These are phyloP conservation scores for Hymenoscyphus occultus DNA, from an alignment of 2,329 filamentous ascomycete species.

Conservation along the genomic window DNA sequence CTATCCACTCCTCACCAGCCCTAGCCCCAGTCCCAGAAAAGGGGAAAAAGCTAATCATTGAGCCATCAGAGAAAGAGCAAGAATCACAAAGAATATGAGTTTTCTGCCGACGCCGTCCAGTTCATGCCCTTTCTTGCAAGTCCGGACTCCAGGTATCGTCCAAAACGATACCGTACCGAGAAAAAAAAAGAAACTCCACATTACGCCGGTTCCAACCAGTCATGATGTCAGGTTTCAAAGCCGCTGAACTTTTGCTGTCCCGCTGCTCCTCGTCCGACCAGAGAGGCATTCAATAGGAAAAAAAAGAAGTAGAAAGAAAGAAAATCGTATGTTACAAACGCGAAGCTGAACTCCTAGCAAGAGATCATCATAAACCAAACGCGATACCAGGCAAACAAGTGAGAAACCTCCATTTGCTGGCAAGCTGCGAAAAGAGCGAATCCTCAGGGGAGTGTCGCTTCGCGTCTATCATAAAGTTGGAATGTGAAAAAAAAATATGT, in stretches of 20 bases:
- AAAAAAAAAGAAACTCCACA: conserved; percentile 31
- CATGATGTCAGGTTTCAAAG: conserved; percentile 34
- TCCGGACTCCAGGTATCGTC: conserved; percentile 31
- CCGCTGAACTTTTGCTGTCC: conserved; percentile 36
- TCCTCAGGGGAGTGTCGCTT: conserved; percentile 24
- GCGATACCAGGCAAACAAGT: conserved; percentile 20
- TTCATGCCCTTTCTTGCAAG: conserved; percentile 31
- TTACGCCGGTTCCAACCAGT: conserved; percentile 26
- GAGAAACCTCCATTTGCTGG: conserved; percentile 16
- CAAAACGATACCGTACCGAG: conserved; percentile 23
- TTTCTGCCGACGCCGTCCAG: conserved; percentile 32
- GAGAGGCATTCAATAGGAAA: conserved; percentile 26
- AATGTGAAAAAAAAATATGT: conserved; percentile 34
- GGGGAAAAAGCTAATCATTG: conserved; percentile 16
- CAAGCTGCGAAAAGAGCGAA: conserved; percentile 24
- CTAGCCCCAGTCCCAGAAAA: conserved; percentile 10
- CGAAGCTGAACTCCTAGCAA: conserved; percentile 26
- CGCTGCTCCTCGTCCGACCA: conserved; percentile 31
- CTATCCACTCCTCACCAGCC: conserved; percentile 13
- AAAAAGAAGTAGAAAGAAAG: conserved; percentile 24
- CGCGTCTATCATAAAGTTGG: conserved; percentile 33
- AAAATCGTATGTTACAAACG: conserved; percentile 38
- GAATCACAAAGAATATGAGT: conserved; percentile 26
- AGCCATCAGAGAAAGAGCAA: conserved; percentile 21
- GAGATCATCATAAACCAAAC: conserved; percentile 22